phyloP scores from a whole-genome alignment of 1,284 basidiomycete genomes.

The Fomitopsis palustris region DNA sequence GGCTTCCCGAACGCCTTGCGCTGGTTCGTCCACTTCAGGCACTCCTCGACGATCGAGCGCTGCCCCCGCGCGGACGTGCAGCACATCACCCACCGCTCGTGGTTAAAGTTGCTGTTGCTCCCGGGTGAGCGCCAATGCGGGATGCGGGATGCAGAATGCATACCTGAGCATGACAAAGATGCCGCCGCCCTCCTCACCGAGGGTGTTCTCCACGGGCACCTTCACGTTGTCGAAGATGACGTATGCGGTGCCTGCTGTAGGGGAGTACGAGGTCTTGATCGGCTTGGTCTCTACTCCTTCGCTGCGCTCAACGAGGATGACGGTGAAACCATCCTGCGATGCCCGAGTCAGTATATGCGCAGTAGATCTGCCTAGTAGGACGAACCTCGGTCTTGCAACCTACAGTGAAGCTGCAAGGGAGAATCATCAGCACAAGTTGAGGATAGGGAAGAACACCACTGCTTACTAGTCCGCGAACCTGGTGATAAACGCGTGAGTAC shows the following conservation, averaged over 20 bases:
- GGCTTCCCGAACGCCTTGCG: conserved; percentile 85
- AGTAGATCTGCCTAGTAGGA: conserved; percentile 26
- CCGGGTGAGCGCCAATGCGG: neutral
- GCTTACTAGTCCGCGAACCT: conserved; percentile 13
- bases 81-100: conserved; percentile 71
- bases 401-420: conserved; percentile 50
- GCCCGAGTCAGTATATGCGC: neutral
- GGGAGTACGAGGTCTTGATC: conserved; percentile 83
- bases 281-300: conserved; percentile 80
- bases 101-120: conserved; percentile 57
- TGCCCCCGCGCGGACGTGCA: conserved; percentile 51
- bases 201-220: conserved; percentile 82
- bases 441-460: neutral
- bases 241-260: conserved; percentile 79
- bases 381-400: conserved; percentile 56
- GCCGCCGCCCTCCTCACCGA: conserved; percentile 82
- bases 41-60: conserved; percentile 59
- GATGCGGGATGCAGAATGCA: conserved; percentile 1
- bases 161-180: conserved; percentile 73
- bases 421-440: neutral
- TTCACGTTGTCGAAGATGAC: conserved; percentile 87
- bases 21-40: conserved; percentile 75
- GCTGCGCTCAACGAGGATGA: conserved; percentile 75
- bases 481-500: neutral
- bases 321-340: conserved; percentile 74